Percentiles rank a stretch among this genome's conserved stretches.
phyloP scores from a whole-genome alignment of 768 basidiomycete species.

The Kwoniella bestiolae region DNA sequence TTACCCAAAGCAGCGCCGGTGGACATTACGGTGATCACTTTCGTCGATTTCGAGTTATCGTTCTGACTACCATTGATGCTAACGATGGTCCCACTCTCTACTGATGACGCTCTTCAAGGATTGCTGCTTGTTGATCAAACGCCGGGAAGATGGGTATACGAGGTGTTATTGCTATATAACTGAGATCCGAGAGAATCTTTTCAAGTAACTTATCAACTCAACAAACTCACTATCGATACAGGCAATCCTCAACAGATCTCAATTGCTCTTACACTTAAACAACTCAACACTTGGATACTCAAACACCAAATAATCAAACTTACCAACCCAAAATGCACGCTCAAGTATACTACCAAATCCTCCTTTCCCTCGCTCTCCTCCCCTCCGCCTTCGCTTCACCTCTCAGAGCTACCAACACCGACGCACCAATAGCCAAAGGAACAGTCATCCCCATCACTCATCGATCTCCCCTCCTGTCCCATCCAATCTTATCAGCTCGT shows the following conservation, averaged over 20 bases:
- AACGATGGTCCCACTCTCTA: not conserved
- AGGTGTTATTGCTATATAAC: not conserved
- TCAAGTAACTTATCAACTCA: constrained; percentile 6
- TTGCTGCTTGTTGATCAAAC: not conserved
- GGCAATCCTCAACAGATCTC: no score
- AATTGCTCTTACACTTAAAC: no score
- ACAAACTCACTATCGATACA: not conserved
- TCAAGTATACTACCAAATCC: constrained; percentile 7
- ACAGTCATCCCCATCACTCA: constrained; percentile 16
- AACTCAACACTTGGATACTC: no score
- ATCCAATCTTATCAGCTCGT: constrained; percentile 21
- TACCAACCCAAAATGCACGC: constrained; percentile 20
- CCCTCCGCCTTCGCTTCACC: constrained; percentile 17
- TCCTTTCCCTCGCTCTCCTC: constrained; percentile 24
- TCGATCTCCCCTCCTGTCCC: constrained; percentile 12
- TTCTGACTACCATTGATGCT: not conserved
- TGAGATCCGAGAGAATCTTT: no score
- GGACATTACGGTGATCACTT: not conserved
- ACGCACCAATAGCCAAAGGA: not conserved
- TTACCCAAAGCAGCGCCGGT: constrained; percentile 3
- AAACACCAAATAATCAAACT: not conserved
- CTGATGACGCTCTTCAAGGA: not conserved
- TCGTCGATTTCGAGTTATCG: not conserved
- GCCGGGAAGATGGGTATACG: not conserved
- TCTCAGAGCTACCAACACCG: constrained; percentile 3